Conservation (phyloP, 2,329 filamentous ascomycete species). For the Aspergillus viridinutans region DNA sequence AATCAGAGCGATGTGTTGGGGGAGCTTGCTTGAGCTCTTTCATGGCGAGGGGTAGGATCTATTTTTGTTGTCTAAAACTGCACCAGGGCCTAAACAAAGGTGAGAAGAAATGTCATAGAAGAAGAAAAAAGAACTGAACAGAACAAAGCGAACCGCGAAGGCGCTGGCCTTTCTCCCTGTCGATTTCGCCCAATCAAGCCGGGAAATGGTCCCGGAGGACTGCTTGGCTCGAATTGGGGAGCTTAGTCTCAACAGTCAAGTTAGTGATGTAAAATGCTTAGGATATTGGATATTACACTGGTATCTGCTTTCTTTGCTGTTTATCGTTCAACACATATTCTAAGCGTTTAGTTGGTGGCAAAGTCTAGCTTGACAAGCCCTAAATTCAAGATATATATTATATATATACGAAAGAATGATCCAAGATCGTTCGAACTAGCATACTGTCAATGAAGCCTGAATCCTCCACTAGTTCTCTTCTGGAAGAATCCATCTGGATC, state of each 20-base stretch:
- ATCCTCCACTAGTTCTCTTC: constrained; percentile 38
- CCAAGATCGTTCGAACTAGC: neutral
- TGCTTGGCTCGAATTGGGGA: too few species aligned
- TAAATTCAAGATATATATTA: neutral
- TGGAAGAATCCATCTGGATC: constrained; percentile 41
- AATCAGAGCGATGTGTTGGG: neutral
- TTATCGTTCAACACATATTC: too few species aligned
- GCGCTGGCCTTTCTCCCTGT: neutral
- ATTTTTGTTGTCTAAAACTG: neutral
- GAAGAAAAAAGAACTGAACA: too few species aligned
- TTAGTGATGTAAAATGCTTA: too few species aligned
- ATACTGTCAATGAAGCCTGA: constrained; percentile 22
- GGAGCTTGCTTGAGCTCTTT: neutral
- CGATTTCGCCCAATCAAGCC: too few species aligned
- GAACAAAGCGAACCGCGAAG: neutral
- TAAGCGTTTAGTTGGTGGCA: too few species aligned
- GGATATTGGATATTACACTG: too few species aligned
- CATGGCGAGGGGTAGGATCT: neutral
- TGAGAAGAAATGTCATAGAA: neutral
- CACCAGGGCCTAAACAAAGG: neutral
- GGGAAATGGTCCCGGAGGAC: too few species aligned
- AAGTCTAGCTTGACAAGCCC: neutral
- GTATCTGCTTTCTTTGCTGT: too few species aligned
- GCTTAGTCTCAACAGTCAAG: too few species aligned
- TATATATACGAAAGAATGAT: neutral